Base-by-base conservation (phyloP, 306 rosid genomes). In the Casuarina equisetifolia region DNA sequence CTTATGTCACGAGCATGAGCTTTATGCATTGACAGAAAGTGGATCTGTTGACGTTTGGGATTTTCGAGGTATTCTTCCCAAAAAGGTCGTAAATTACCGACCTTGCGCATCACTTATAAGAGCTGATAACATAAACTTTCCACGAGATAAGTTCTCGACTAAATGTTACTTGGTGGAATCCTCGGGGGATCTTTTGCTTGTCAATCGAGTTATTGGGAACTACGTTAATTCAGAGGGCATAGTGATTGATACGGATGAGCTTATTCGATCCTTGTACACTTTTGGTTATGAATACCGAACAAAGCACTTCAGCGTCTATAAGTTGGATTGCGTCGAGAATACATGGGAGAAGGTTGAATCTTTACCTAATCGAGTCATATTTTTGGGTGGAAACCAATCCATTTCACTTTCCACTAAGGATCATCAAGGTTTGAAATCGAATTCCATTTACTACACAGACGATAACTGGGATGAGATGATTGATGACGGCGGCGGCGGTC, bases 131-230 rank as follows among this genome's bases (percentile, higher is more conserved):
- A 5, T 9, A 2, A 39, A 57, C 36, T 57, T 78, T 1, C 57
- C 51, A 3, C 4, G 7, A 4, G 32, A 19, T 6, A 63, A n/a
- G 17, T 48, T 20, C 38, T 58, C 25, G 1, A 7, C 16, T 35
- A 32, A n/a, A 6, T 25, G 3, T n/a, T 71, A 58, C 44, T 78
- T 78, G 82, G 77, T 72, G 64, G 77, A 78, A 68, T 72, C 72
- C 4, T 45, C 36, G 77, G 82, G 67, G 40, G 67, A 79, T 35
- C 40, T 72, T 62, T 39, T 79, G 66, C 15, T 52, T 3, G 67
- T 51, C 32, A 42, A n/a, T 6, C 42, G 72, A 35, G 9, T 36
- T 39, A 51, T 51, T 38, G 43, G 73, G 0, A 76, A 76, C 6
- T 25, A 8, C 50, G 64, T 76, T 20, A 36, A 45, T 38, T 11